Conservation (phyloP, 2,329 filamentous ascomycete species). For the Lasiodiplodia sp. region DNA sequence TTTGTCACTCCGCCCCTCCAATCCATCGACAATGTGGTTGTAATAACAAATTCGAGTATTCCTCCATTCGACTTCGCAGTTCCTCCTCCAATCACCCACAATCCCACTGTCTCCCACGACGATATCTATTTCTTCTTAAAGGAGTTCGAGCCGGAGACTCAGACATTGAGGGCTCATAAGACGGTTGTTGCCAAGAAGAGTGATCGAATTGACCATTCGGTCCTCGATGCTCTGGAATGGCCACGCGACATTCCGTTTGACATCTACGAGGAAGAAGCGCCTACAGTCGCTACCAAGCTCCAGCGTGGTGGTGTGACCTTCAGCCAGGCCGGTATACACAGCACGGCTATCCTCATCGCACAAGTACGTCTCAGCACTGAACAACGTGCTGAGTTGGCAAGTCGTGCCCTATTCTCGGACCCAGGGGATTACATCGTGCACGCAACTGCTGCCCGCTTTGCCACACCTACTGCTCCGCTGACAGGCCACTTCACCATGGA, state of each 20-base stretch:
- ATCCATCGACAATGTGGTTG: conserved; percentile 7
- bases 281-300: conserved; percentile 35
- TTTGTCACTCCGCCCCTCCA: conserved; percentile 27
- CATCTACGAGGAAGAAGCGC: conserved; percentile 57
- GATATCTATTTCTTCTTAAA: conserved; percentile 53
- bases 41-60: background rate
- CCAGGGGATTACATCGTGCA: conserved; percentile 54
- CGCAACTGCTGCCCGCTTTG: conserved; percentile 51
- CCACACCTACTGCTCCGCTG: conserved; percentile 44
- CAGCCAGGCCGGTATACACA: conserved; percentile 34
- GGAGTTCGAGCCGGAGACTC: conserved; percentile 46
- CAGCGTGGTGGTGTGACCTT: conserved; percentile 44
- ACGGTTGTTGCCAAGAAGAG: conserved; percentile 42
- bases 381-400: conserved; percentile 41
- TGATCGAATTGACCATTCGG: conserved; percentile 44
- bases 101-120: conserved; percentile 36
- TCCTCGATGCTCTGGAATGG: conserved; percentile 41
- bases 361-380: conserved; percentile 38
- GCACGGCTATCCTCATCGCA: conserved; percentile 44
- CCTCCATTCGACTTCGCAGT: conserved; percentile 37
- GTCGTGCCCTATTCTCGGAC: conserved; percentile 45
- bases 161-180: conserved; percentile 43
- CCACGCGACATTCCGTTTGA: conserved; percentile 52
- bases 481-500: conserved; percentile 59
- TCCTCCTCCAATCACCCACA: conserved; percentile 37